phyloP scores from a whole-genome alignment of 176 grass and related monocot genomes.

The Chrysopogon serrulatus region DNA sequence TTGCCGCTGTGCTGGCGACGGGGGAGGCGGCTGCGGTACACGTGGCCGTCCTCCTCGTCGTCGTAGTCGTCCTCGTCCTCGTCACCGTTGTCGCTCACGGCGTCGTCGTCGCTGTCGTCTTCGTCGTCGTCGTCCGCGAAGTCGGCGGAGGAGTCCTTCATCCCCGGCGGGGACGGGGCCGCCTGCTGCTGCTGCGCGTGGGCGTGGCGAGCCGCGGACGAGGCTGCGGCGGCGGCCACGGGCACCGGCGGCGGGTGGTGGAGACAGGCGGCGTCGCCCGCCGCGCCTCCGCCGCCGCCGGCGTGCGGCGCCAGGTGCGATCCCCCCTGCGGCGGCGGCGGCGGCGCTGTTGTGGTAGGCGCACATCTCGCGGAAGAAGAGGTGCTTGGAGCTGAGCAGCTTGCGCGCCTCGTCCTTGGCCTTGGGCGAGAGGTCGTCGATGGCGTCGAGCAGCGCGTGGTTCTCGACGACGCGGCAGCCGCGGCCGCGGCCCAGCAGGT shows the following conservation, averaged over 20 bases:
- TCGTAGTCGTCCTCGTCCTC: slow-evolving; percentile 20
- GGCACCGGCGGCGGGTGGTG: slow-evolving; percentile 32
- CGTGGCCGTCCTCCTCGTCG: slow-evolving; percentile 6
- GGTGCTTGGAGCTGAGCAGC: slow-evolving; percentile 92
- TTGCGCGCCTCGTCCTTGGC: slow-evolving; percentile 89
- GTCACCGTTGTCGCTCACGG: background rate
- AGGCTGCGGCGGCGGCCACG: background rate
- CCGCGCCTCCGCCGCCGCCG: background rate
- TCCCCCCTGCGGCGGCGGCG: background rate
- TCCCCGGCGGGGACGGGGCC: slow-evolving; percentile 9
- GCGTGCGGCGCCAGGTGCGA: slow-evolving; percentile 1
- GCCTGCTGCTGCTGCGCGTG: background rate
- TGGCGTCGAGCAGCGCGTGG: slow-evolving; percentile 60
- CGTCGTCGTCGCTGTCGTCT: slow-evolving; percentile 45
- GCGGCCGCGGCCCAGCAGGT: slow-evolving; percentile 80
- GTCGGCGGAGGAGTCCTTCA: slow-evolving; percentile 17
- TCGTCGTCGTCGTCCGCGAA: slow-evolving; percentile 40
- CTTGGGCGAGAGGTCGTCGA: slow-evolving; percentile 62
- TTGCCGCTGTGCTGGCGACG: slow-evolving; percentile 36
- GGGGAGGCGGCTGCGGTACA: slow-evolving; percentile 5
- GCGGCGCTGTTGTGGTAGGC: slow-evolving; percentile 69
- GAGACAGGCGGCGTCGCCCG: slow-evolving; percentile 17
- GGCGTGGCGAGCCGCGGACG: slow-evolving; percentile 20
- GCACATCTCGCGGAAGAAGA: slow-evolving; percentile 98
- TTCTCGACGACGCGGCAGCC: slow-evolving; percentile 86